Evolutionary conservation across 352 stramenopile species (phyloP).

Genomic region (Blastocystis sp.): DNA sequence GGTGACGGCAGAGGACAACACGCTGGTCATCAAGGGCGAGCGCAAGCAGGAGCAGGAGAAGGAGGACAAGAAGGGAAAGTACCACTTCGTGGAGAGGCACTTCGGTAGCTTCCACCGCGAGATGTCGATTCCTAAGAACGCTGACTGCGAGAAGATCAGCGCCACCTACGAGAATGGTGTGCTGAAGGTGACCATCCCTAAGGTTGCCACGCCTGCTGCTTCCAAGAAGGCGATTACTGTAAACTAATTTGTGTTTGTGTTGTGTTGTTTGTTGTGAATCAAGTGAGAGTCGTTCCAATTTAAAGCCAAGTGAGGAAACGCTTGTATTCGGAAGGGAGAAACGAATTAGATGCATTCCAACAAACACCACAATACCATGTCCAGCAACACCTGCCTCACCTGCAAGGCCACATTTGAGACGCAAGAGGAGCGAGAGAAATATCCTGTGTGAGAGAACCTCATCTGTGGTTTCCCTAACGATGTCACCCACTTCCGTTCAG

Average conservation of each 20-base stretch:
- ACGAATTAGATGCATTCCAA: too few relatives aligned
- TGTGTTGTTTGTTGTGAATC: too few relatives aligned
- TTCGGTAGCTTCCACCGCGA: neutral
- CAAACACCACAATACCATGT: too few relatives aligned
- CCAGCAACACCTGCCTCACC: constrained; percentile 22
- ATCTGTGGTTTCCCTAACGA: constrained; percentile 4
- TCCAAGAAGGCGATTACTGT: constrained; percentile 30
- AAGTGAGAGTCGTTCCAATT: too few relatives aligned
- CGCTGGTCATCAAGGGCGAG: constrained; percentile 17
- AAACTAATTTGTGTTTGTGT: neutral
- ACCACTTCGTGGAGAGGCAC: constrained; percentile 18
- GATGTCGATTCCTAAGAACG: constrained; percentile 7
- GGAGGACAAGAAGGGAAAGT: too few relatives aligned
- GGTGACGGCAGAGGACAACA: neutral
- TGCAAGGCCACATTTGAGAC: constrained; percentile 5
- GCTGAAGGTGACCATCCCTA: constrained; percentile 9
- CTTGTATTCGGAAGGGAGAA: too few relatives aligned
- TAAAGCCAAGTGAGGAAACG: too few relatives aligned
- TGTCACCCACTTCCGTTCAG: constrained; percentile 38
- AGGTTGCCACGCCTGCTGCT: neutral
- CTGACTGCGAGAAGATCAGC: neutral
- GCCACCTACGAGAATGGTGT: constrained; percentile 25
- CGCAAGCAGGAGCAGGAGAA: constrained; percentile 33
- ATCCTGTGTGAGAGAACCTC: neutral
- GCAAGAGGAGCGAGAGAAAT: constrained; percentile 50